Evolutionary conservation across 129 eudicot genomes (phyloP).

Genomic region (Deinandra increscens): DNA sequence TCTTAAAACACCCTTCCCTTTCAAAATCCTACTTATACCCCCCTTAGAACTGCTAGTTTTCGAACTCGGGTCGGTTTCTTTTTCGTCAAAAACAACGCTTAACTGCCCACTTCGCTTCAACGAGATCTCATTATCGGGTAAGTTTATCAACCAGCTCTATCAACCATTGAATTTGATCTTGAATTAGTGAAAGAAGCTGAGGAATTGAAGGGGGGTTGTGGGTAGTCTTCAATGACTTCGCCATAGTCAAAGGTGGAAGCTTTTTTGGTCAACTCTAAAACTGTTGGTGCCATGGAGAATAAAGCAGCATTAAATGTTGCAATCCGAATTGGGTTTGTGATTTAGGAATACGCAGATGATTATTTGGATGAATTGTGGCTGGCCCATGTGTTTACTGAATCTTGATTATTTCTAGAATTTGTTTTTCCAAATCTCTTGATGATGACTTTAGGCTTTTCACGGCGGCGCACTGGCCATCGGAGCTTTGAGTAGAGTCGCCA

Average conservation of each 20-base stretch:
- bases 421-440: constrained; percentile 58
- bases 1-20: constrained; percentile 51
- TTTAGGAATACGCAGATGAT: constrained; percentile 28
- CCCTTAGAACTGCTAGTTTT: too few relatives aligned
- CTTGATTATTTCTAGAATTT: constrained; percentile 50
- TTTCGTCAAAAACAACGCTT: too few relatives aligned
- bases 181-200: too few relatives aligned
- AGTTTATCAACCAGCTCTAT: too few relatives aligned
- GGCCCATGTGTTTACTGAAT: constrained; percentile 41
- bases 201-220: too few relatives aligned
- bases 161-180: too few relatives aligned
- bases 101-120: too few relatives aligned
- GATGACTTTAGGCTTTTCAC: constrained; percentile 52
- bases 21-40: too few relatives aligned
- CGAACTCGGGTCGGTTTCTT: too few relatives aligned
- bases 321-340: constrained; percentile 44
- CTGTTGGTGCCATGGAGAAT: constrained; percentile 96
- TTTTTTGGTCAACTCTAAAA: constrained; percentile 31
- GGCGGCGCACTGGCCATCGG: constrained; percentile 59
- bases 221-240: constrained; percentile 32
- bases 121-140: too few relatives aligned
- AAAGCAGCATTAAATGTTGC: constrained; percentile 95
- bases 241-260: constrained; percentile 28
- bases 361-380: constrained; percentile 66
- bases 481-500: constrained; percentile 51